These are phyloP conservation scores for Phytophthora agathidicida DNA, from an alignment of 352 stramenopile species.

Conservation along the genomic window DNA sequence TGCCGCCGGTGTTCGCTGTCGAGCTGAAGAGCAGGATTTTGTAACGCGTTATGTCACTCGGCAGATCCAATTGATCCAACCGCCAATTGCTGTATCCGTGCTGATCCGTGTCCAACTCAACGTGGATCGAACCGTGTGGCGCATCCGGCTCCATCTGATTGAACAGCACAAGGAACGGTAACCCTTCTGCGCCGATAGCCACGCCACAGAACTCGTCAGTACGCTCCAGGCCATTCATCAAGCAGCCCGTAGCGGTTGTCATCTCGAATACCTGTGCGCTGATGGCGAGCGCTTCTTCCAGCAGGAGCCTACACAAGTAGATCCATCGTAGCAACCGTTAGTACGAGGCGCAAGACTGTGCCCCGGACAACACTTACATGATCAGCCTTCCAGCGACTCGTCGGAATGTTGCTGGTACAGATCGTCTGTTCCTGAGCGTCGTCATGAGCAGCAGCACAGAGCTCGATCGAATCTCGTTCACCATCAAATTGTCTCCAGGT, in stretches of 20 bases:
- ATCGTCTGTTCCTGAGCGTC: slow-evolving; percentile 44
- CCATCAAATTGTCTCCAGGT: slow-evolving; percentile 25
- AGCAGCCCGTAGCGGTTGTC: slow-evolving; percentile 26
- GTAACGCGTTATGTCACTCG: slow-evolving; percentile 28
- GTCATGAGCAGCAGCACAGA: slow-evolving; percentile 55
- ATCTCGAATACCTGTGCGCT: slow-evolving; percentile 34
- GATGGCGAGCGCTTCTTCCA: slow-evolving; percentile 58
- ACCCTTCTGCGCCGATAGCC: slow-evolving; percentile 39
- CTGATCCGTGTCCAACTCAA: slow-evolving; percentile 12
- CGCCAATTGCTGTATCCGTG: slow-evolving; percentile 8
- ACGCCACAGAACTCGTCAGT: slow-evolving; percentile 41
- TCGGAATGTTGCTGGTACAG: slow-evolving; percentile 31
- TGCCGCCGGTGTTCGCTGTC: slow-evolving; percentile 29
- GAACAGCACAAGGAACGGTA: slow-evolving; percentile 53
- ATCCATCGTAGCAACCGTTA: neutral
- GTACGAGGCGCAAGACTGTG: neutral
- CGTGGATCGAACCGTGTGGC: slow-evolving; percentile 33
- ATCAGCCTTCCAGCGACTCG: slow-evolving; percentile 46
- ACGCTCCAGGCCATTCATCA: slow-evolving; percentile 26
- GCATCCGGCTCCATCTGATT: slow-evolving; percentile 51
- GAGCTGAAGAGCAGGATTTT: slow-evolving; percentile 43
- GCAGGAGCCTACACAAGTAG: slow-evolving; percentile 35
- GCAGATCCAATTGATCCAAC: slow-evolving; percentile 39
- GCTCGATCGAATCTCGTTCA: slow-evolving; percentile 46
- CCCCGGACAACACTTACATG: slow-evolving; percentile 27